phyloP scores from a whole-genome alignment of 495 filamentous ascomycete genomes.

The Ascodesmis nigricans region DNA sequence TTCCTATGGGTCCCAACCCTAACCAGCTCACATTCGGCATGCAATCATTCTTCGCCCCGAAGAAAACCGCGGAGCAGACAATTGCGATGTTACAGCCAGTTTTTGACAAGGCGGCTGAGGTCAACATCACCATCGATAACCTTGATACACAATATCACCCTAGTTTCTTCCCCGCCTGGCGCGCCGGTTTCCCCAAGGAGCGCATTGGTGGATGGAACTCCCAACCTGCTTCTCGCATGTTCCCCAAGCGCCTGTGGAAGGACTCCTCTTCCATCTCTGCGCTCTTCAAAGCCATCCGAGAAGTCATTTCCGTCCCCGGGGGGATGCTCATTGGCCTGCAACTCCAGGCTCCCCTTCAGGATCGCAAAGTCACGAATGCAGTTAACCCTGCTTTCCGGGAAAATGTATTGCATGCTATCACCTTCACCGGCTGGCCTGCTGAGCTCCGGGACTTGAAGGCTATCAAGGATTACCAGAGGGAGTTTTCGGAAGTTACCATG shows the following conservation, averaged over 20 bases:
- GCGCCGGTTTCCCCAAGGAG: constrained; percentile 25
- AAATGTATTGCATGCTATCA: constrained; percentile 31
- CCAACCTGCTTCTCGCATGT: constrained; percentile 28
- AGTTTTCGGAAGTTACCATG: constrained; percentile 27
- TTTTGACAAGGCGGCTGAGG: constrained; percentile 19
- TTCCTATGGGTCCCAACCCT: constrained; percentile 3
- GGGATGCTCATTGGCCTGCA: constrained; percentile 12
- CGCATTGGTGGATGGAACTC: constrained; percentile 19
- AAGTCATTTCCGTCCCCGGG: constrained; percentile 27
- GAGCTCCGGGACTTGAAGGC: constrained; percentile 1
- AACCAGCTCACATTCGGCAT: constrained; percentile 22
- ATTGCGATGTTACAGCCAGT: constrained; percentile 24
- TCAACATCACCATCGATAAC: constrained; percentile 22
- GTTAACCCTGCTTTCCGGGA: constrained; percentile 35
- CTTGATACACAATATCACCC: constrained; percentile 21
- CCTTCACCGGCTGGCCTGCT: constrained; percentile 1
- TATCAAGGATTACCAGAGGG: constrained; percentile 1
- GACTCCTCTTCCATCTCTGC: constrained; percentile 18
- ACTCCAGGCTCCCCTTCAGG: constrained; percentile 27
- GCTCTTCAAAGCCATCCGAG: constrained; percentile 22
- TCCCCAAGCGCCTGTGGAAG: constrained; percentile 30
- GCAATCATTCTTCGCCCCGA: constrained; percentile 25
- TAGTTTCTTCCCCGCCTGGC: constrained; percentile 25
- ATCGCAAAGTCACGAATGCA: constrained; percentile 26
- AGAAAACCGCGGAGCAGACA: constrained; percentile 23